Percentiles rank a stretch among this genome's conserved stretches.
Conservation (phyloP, 805 yeast genomes). For the Pichia sporocuriosa region DNA sequence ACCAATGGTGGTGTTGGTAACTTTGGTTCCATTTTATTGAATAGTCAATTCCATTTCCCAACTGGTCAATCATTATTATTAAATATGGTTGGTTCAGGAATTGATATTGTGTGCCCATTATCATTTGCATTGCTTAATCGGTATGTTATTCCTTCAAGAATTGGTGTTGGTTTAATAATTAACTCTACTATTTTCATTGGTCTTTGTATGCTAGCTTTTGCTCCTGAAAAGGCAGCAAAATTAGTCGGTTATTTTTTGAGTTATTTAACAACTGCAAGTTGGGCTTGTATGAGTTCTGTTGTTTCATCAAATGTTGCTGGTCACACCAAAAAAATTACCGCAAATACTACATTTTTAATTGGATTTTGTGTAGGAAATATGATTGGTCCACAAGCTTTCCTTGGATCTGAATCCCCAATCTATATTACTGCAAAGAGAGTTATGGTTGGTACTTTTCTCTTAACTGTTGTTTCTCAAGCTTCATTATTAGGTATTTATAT, state of each 20-base stretch:
- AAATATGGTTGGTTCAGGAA: conserved; percentile 19
- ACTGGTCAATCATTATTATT: conserved; percentile 12
- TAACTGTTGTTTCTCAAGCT: conserved; percentile 35
- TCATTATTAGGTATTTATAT: conserved; percentile 31
- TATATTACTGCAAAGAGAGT: conserved; percentile 39
- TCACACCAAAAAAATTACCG: conserved; percentile 47
- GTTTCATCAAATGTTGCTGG: conserved; percentile 49
- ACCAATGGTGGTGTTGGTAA: conserved; percentile 57
- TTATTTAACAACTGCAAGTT: conserved; percentile 21
- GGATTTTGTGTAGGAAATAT: conserved; percentile 43
- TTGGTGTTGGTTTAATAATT: conserved; percentile 20
- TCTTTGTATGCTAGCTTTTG: conserved; percentile 29
- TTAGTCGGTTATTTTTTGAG: conserved; percentile 21
- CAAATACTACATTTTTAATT: conserved; percentile 38
- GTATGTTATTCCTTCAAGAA: conserved; percentile 11
- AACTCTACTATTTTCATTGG: conserved; percentile 23
- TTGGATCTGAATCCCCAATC: conserved; percentile 37
- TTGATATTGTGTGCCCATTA: conserved; percentile 15
- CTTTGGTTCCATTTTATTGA: conserved; percentile 36
- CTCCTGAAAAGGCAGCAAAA: conserved; percentile 20
- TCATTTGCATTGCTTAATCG: conserved; percentile 4
- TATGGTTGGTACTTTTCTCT: conserved; percentile 32
- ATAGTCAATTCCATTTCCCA: conserved; percentile 14
- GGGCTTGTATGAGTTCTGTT: conserved; percentile 26
- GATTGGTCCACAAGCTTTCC: conserved; percentile 50